phyloP scores from a whole-genome alignment of 495 filamentous ascomycete species.

The Aspergillus taichungensis region DNA sequence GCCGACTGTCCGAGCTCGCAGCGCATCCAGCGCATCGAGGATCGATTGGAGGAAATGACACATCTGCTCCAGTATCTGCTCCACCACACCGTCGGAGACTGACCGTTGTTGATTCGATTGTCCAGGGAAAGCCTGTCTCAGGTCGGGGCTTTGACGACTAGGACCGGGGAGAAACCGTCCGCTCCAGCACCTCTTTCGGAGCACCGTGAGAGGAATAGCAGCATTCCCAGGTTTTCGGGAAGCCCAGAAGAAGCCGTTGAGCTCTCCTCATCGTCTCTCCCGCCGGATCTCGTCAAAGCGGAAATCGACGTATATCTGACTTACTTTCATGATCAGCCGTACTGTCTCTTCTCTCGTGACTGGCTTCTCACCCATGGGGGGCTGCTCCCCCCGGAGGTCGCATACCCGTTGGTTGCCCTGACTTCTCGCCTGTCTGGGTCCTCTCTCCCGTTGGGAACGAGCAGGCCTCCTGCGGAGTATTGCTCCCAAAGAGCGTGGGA shows the following conservation, averaged over 20 bases:
- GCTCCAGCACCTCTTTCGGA: too few species aligned
- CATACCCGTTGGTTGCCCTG: slow-evolving; percentile 18
- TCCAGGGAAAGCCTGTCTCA: too few species aligned
- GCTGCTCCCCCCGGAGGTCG: slow-evolving; percentile 13
- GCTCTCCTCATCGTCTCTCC: neutral
- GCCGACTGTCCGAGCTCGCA: neutral
- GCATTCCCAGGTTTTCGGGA: too few species aligned
- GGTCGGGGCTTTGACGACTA: too few species aligned
- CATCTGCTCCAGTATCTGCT: slow-evolving; percentile 13
- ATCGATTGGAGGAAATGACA: slow-evolving; percentile 16
- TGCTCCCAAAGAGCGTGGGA: slow-evolving; percentile 18
- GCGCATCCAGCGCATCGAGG: slow-evolving; percentile 18
- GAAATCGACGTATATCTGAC: slow-evolving; percentile 18
- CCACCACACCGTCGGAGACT: neutral
- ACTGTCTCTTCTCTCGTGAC: slow-evolving; percentile 15
- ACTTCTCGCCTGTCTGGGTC: slow-evolving; percentile 16
- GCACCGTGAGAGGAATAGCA: too few species aligned
- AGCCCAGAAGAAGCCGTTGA: too few species aligned
- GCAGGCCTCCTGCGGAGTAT: slow-evolving; percentile 1
- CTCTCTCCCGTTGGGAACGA: neutral
- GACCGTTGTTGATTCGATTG: too few species aligned
- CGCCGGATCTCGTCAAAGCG: slow-evolving; percentile 7
- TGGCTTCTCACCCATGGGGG: slow-evolving; percentile 14
- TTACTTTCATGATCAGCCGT: slow-evolving; percentile 23
- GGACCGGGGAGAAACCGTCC: too few species aligned